Evolutionary conservation across 2,329 filamentous ascomycete genomes (phyloP).

Genomic region (Exophiala phaeomuriformis): DNA sequence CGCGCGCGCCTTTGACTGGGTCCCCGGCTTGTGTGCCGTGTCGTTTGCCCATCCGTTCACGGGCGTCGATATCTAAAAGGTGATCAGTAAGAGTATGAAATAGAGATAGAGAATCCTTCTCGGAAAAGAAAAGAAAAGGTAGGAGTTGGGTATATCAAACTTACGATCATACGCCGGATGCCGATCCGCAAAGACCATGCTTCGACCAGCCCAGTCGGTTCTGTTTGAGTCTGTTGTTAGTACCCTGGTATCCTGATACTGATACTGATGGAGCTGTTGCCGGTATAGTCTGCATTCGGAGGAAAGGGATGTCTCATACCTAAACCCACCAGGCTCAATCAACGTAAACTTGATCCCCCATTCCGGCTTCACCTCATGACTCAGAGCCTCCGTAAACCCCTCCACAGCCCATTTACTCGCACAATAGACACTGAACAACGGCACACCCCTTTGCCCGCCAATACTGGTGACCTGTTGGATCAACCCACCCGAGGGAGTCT

Average conservation of each 20-base stretch:
- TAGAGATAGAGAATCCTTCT: background rate
- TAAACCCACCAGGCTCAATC: conserved; percentile 28
- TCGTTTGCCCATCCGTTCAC: conserved; percentile 22
- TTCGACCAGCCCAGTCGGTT: conserved; percentile 26
- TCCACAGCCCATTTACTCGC: conserved; percentile 42
- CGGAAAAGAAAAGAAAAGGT: background rate
- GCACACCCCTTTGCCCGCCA: conserved; percentile 37
- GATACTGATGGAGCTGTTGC: no score
- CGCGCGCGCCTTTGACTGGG: conserved; percentile 29
- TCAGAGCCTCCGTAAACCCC: conserved; percentile 43
- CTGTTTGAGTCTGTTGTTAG: background rate
- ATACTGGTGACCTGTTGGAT: conserved; percentile 52
- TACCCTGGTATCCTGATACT: no score
- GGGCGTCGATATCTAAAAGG: conserved; percentile 22
- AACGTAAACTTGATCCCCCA: conserved; percentile 38
- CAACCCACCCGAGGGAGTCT: conserved; percentile 40
- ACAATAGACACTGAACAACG: conserved; percentile 37
- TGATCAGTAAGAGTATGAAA: background rate
- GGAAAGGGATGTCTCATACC: conserved; percentile 6
- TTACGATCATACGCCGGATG: conserved; percentile 26
- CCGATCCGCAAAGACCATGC: conserved; percentile 22
- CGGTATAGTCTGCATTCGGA: background rate
- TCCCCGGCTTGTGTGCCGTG: conserved; percentile 30
- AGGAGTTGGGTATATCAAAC: background rate
- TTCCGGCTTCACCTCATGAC: conserved; percentile 38